phyloP scores from a whole-genome alignment of 441 rosid genomes.

The Populus hybrid region DNA sequence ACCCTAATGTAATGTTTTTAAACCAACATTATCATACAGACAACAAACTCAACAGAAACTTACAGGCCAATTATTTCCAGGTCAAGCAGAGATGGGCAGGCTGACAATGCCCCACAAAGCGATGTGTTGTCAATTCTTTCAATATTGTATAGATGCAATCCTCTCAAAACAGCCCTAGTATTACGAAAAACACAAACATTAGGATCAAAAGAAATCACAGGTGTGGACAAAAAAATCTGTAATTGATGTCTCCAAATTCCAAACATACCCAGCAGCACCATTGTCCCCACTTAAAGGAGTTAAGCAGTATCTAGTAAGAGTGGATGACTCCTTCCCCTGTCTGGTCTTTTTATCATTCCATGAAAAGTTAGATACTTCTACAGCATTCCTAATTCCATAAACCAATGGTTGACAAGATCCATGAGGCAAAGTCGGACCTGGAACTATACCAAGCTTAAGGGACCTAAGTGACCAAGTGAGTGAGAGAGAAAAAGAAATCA shows the following conservation, averaged over 20 bases:
- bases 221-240: neutral
- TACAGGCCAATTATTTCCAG: conserved; percentile 86
- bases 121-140: conserved; percentile 50
- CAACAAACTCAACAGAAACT: conserved; percentile 32
- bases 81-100: conserved; percentile 67
- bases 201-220: conserved; percentile 13
- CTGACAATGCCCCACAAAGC: conserved; percentile 56
- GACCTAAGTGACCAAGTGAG: conserved; percentile 43
- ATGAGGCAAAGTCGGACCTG: conserved; percentile 37
- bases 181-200: conserved; percentile 21
- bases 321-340: conserved; percentile 67
- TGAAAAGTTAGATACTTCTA: conserved; percentile 58
- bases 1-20: neutral
- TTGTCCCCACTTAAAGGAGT: conserved; percentile 45
- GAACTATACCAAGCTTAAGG: conserved; percentile 69
- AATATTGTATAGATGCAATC: conserved; percentile 74
- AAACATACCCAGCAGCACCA: conserved; percentile 55
- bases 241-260: neutral
- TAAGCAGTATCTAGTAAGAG: conserved; percentile 74
- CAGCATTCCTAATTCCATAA: conserved; percentile 54
- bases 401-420: conserved; percentile 57
- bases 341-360: conserved; percentile 74
- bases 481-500: conserved; percentile 6
- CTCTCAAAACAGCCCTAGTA: conserved; percentile 61
- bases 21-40: conserved; percentile 11